These are phyloP conservation scores for Aspergillus ibericus DNA, from an alignment of 2,329 filamentous ascomycete species.

Conservation along the genomic window DNA sequence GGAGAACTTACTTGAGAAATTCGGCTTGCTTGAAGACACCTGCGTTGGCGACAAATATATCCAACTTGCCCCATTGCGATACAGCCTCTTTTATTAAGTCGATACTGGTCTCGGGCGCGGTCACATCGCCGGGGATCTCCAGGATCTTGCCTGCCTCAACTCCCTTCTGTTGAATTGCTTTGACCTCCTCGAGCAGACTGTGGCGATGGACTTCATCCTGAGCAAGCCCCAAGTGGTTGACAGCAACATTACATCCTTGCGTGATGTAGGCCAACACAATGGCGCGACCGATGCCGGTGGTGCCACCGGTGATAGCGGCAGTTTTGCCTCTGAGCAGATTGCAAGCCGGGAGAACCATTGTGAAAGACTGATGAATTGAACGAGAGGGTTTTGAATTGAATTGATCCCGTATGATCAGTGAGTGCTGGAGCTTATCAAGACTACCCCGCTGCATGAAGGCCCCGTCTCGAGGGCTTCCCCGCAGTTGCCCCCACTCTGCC, in stretches of 20 bases:
- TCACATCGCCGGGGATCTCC: conserved; percentile 71
- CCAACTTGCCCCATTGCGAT: conserved; percentile 27
- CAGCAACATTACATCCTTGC: conserved; percentile 31
- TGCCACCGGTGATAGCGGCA: conserved; percentile 20
- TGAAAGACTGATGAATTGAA: not conserved
- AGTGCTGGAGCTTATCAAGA: not conserved
- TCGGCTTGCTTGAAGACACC: conserved; percentile 71
- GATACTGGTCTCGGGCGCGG: conserved; percentile 66
- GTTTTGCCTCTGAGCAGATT: conserved; percentile 22
- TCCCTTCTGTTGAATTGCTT: conserved; percentile 8
- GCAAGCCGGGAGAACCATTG: conserved; percentile 24
- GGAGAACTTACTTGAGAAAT: conserved; percentile 58
- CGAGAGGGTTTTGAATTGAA: not conserved
- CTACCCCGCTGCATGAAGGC: not conserved
- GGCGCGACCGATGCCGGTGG: conserved; percentile 20
- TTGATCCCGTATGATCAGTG: not conserved
- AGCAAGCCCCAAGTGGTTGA: conserved; percentile 29
- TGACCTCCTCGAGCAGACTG: conserved; percentile 24
- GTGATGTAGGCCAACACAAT: conserved; percentile 22
- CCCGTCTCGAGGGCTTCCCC: conserved; percentile 1
- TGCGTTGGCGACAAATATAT: conserved; percentile 35
- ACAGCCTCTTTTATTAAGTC: conserved; percentile 57
- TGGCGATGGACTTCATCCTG: conserved; percentile 24
- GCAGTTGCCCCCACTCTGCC: not conserved
- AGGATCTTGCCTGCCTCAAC: conserved; percentile 37